phyloP scores from a whole-genome alignment of 2,329 filamentous ascomycete genomes.

The Coniochaeta sp. region DNA sequence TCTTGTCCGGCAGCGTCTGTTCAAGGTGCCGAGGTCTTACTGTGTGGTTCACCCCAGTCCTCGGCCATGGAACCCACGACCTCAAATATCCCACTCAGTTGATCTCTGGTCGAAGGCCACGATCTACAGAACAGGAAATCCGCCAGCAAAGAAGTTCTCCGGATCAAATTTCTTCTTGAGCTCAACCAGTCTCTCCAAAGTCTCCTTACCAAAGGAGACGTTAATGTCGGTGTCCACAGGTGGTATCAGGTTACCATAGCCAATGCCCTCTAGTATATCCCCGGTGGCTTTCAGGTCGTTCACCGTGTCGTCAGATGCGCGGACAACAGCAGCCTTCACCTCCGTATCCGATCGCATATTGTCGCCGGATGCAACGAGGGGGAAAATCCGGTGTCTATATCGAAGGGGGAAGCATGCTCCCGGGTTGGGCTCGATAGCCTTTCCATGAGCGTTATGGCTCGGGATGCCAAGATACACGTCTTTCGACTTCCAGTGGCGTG shows the following conservation, averaged over 20 bases:
- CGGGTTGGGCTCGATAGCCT: background rate
- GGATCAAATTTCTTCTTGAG: background rate
- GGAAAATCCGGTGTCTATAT: background rate
- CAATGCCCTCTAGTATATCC: background rate
- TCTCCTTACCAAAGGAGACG: background rate
- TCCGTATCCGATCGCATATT: background rate
- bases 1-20: no score
- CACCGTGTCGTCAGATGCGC: background rate
- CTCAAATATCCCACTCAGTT: no score
- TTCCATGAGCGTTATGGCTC: background rate
- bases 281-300: background rate
- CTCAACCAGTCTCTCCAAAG: background rate
- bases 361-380: background rate
- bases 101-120: no score
- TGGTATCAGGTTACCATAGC: background rate
- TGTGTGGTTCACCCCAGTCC: no score
- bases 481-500: background rate
- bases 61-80: no score
- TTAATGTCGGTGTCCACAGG: background rate
- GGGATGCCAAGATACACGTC: background rate
- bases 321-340: background rate
- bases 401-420: background rate
- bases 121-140: background rate
- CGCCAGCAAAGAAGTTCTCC: background rate
- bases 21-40: no score